A percentile compares a stretch with the other conserved stretches of the same genome.
These are phyloP conservation scores for Parastagonospora nodorum DNA, from an alignment of 2,329 filamentous ascomycete genomes.

Conservation along the genomic window DNA sequence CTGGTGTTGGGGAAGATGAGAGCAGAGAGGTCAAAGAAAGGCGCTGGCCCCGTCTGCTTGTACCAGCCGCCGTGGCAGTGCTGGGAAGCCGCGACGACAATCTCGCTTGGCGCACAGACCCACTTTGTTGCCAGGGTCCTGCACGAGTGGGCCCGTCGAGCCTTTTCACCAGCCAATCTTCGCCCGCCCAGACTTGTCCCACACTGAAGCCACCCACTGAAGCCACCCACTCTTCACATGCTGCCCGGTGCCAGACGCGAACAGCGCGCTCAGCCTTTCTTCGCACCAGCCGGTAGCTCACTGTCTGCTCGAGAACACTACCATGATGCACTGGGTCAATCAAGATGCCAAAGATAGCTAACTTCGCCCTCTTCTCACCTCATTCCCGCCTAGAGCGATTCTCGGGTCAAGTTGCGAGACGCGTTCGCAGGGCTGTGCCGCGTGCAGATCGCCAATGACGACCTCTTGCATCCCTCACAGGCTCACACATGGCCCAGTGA, in stretches of 20 bases:
- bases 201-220: neutral
- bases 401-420: constrained; percentile 7
- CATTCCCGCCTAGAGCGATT: constrained; percentile 10
- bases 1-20: constrained; percentile 14
- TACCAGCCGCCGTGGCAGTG: constrained; percentile 8
- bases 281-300: neutral
- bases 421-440: too few species aligned
- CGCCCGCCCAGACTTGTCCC: neutral
- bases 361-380: constrained; percentile 10
- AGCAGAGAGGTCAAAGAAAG: constrained; percentile 15
- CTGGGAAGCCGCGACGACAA: constrained; percentile 16
- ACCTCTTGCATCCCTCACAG: too few species aligned
- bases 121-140: constrained; percentile 1
- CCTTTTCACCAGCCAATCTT: neutral
- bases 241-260: neutral
- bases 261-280: neutral
- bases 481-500: too few species aligned
- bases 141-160: constrained; percentile 1
- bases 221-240: constrained; percentile 14
- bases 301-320: too few species aligned
- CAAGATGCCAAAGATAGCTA: neutral
- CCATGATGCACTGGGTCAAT: neutral
- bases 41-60: neutral
- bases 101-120: constrained; percentile 17
- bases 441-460: too few species aligned